phyloP scores from a whole-genome alignment of 1,139 yeast species.

The Kurtzmaniella quercitrusa region DNA sequence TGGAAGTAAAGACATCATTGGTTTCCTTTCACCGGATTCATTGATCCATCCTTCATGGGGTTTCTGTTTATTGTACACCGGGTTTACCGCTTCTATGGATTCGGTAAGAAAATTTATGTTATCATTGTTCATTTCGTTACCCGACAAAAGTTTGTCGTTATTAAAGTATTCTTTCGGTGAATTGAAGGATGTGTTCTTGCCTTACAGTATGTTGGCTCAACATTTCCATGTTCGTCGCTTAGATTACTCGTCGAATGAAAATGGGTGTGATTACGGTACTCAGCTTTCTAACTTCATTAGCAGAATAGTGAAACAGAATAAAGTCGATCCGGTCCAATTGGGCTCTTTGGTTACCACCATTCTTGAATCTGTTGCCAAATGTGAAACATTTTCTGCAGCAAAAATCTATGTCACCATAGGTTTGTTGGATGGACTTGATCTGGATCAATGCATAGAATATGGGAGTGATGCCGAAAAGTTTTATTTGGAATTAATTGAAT shows the following conservation, averaged over 20 bases:
- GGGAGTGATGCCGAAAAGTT: conserved; percentile 26
- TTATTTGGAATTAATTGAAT: conserved; percentile 46
- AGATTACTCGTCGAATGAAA: conserved; percentile 17
- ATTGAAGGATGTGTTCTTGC: conserved; percentile 53
- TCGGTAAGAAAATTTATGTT: conserved; percentile 68
- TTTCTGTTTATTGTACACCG: conserved; percentile 66
- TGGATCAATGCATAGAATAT: conserved; percentile 20
- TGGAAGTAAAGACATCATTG: conserved; percentile 61
- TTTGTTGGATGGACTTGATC: conserved; percentile 47
- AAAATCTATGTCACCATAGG: conserved; percentile 63
- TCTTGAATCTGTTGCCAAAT: conserved; percentile 43
- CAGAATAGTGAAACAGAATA: conserved; percentile 11
- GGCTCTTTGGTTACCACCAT: conserved; percentile 28
- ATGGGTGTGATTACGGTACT: conserved; percentile 57
- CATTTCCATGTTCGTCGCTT: conserved; percentile 44
- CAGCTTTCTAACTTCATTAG: conserved; percentile 43
- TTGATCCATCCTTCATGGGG: conserved; percentile 71
- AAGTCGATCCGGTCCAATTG: conserved; percentile 13
- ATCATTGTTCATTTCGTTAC: conserved; percentile 52
- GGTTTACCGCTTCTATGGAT: conserved; percentile 75
- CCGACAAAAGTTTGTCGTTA: conserved; percentile 46
- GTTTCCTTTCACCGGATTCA: conserved; percentile 48
- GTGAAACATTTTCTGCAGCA: conserved; percentile 66
- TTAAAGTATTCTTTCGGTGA: conserved; percentile 43
- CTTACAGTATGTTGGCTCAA: conserved; percentile 61